Evolutionary conservation across 108 stramenopile genomes (phyloP), one percentile per base, ranked within the genome.

Genomic region (Pseudonitzschia multiseries): DNA sequence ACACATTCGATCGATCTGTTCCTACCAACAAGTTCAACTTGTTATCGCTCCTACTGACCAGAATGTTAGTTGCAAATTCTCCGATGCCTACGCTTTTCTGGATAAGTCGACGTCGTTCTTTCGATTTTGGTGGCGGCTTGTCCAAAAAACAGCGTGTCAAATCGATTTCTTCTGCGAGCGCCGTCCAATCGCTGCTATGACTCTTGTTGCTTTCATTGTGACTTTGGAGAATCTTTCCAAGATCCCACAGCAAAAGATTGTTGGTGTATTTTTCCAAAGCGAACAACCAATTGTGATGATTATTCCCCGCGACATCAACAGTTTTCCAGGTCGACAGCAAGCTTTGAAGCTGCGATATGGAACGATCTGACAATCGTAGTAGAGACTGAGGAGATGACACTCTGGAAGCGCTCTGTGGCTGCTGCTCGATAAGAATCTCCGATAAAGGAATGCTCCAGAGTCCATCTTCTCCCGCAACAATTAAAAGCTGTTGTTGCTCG

Each of bases 401-500:
- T 14, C 22, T 9, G 4, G 57, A 59, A 59, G 57, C 24, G 26
- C 12, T 9, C 9, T 18, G 12, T 62, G 61, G 32, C 29, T 33
- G 32, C 20, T 33, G 18, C 61, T 62, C 15, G n/a, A 67, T 36
- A 6, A 36, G 26, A n/a, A 67, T 13, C n/a, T 67, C 46, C n/a
- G 24, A 48, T 8, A 67, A 13, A 6, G 66, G 46, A 50, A 67
- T 50, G 36, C 66, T 67, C 66, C 66, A 67, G n/a, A 67, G 43
- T n/a, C 66, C 66, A n/a, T 28, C 44, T 50, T 44, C 43, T 67
- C 66, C 66, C 28, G 66, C 66, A 2, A 67, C 26, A 22, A 67
- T 44, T 9, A 67, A 21, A 28, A 67, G n/a, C n/a, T 28, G 43
- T 27, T 67, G 46, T 12, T 63, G 32, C 2, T 24, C 24, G 1